Conservation (phyloP, 768 basidiomycete species). For the Kondoa subrosea region DNA sequence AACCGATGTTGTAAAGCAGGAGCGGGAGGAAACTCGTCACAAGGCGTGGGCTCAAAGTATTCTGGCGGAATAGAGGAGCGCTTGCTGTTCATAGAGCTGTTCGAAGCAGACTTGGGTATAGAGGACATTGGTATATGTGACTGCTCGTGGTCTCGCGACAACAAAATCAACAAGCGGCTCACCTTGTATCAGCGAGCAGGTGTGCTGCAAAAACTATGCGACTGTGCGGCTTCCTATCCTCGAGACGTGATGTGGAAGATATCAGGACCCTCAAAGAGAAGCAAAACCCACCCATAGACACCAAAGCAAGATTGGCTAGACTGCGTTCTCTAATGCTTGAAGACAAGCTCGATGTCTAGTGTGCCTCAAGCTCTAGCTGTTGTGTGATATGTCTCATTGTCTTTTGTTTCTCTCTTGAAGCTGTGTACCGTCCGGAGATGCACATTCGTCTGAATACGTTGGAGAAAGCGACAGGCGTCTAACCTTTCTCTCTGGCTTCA, state of each 20-base stretch:
- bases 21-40: neutral
- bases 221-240: too few species aligned
- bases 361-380: conserved; percentile 9
- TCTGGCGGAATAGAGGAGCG: neutral
- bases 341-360: conserved; percentile 24
- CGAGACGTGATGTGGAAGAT: too few species aligned
- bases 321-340: conserved; percentile 21
- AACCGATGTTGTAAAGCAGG: neutral
- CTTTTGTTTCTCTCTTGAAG: neutral
- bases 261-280: too few species aligned
- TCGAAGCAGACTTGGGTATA: neutral
- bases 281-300: too few species aligned
- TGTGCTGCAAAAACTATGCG: too few species aligned
- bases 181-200: too few species aligned
- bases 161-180: too few species aligned
- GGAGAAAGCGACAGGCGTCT: conserved; percentile 11
- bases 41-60: neutral
- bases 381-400: too few species aligned
- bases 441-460: conserved; percentile 15
- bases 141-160: too few species aligned
- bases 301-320: conserved; percentile 17
- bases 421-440: conserved; percentile 13
- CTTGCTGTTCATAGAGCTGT: neutral
- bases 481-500: conserved; percentile 21
- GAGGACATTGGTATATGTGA: too few species aligned